phyloP scores from a whole-genome alignment of 352 stramenopile species.

The Phytophthora melonis region DNA sequence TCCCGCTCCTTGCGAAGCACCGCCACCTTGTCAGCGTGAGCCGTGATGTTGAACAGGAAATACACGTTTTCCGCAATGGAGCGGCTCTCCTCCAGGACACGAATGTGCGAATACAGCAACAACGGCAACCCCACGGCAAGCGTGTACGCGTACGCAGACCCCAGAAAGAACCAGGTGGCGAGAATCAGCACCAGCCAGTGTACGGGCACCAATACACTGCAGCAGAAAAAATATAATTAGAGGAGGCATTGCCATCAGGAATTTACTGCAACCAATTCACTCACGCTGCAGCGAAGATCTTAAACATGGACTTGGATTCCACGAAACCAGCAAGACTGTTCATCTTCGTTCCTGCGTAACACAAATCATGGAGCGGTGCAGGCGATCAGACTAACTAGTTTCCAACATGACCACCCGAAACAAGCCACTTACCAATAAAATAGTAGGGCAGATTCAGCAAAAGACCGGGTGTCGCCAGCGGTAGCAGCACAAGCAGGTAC shows the following conservation, averaged over 20 bases:
- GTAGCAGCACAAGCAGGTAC: constrained; percentile 75
- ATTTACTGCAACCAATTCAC: constrained; percentile 14
- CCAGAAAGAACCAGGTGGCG: constrained; percentile 60
- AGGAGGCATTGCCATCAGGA: not conserved
- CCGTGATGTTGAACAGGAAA: constrained; percentile 79
- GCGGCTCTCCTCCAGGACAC: constrained; percentile 78
- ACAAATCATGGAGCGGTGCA: not conserved
- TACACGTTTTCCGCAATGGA: constrained; percentile 81
- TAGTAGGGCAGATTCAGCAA: constrained; percentile 84
- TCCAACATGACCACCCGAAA: not conserved
- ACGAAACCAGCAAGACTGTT: constrained; percentile 73
- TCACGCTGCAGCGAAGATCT: constrained; percentile 76
- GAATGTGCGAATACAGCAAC: constrained; percentile 82
- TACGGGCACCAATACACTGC: constrained; percentile 68
- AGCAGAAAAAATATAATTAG: constrained; percentile 17
- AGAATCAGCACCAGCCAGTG: constrained; percentile 77
- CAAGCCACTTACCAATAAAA: constrained; percentile 67
- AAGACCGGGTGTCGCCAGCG: constrained; percentile 70
- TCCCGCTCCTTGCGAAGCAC: constrained; percentile 64
- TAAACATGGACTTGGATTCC: constrained; percentile 86
- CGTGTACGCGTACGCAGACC: constrained; percentile 65
- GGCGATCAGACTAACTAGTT: not conserved
- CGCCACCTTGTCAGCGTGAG: constrained; percentile 65
- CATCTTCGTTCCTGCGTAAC: constrained; percentile 61
- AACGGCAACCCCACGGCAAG: constrained; percentile 66